Base-by-base conservation (phyloP, 2,329 filamentous ascomycete genomes). In the Pseudogymnoascus sp. region DNA sequence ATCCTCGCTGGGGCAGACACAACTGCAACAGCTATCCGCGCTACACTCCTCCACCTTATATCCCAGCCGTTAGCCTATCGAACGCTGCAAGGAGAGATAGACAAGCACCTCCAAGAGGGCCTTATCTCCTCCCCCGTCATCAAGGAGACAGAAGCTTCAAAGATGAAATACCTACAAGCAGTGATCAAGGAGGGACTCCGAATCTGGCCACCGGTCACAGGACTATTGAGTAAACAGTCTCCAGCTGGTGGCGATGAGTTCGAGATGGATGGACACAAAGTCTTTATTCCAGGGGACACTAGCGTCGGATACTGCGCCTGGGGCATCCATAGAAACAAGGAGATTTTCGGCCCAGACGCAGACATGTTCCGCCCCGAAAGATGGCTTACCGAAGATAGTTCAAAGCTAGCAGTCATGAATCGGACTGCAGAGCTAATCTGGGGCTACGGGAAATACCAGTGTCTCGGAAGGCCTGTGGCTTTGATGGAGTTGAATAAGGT, bases 1-100 rank as follows among this genome's bases (percentile, higher is more conserved):
- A 78, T 78, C 42, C 74, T 83, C 4, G 83, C 83, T 4, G 84
- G 83, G 3, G 82, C 82, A 0, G 83, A 86, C 65, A 85, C 82
- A 0, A 83, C 82, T 0, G 82, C 84, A 0, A 82, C 81, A 0
- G 78, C 78, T 1, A 78, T 87, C 9, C 79, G 83, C 2, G 75
- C 78, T 38, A 82, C 78, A 1, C 66, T 86, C 63, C 76, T 85
- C 21, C 78, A 82, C 69, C 70, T 86, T 63, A 77, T 80, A 21
- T 81, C 78, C n/a, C 79, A 77, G 23, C 79, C 80, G 0, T 74
- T 74, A 1, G 77, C 83, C 0, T 77, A 80, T 64, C 63, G 67
- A 3, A 78, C 72, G 2, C 73, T 87, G 0, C 77, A 78, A 4
- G 72, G 65, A 0, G 81, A 86, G 66, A 78, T 82, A 8, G 74